These are phyloP conservation scores for Pulveroboletus sp. DNA, from an alignment of 768 basidiomycete species.

Conservation along the genomic window DNA sequence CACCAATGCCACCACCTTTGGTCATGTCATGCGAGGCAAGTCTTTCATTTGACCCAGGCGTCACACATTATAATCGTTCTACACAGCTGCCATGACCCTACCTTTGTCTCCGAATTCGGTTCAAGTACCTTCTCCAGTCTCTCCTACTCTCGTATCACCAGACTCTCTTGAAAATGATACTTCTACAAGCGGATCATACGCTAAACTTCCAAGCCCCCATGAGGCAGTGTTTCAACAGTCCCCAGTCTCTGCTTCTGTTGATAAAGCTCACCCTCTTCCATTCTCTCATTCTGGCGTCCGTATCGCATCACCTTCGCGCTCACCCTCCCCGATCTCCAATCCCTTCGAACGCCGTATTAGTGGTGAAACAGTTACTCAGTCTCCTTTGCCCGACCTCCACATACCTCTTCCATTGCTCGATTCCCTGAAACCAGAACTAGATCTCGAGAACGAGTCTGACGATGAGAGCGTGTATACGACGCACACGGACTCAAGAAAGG, in stretches of 20 bases:
- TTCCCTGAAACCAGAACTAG: conserved; percentile 37
- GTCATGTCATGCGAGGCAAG: conserved; percentile 30
- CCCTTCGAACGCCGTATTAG: conserved; percentile 87
- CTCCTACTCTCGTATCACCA: conserved; percentile 27
- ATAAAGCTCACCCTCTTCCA: conserved; percentile 15
- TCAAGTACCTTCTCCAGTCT: conserved; percentile 31
- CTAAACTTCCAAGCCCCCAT: conserved; percentile 19
- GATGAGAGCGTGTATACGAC: conserved; percentile 34
- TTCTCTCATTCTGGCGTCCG: conserved; percentile 22
- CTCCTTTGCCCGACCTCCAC: conserved; percentile 18
- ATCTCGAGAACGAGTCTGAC: conserved; percentile 26
- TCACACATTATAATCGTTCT: conserved; percentile 7
- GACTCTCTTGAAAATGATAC: conserved; percentile 11
- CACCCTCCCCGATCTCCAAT: conserved; percentile 68
- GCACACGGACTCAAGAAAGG: conserved; percentile 24
- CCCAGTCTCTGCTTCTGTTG: conserved; percentile 3
- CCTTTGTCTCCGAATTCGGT: conserved; percentile 33
- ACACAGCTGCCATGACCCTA: conserved; percentile 28
- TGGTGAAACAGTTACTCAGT: conserved; percentile 45
- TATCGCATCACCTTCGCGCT: conserved; percentile 28
- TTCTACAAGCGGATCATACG: conserved; percentile 14
- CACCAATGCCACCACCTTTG: conserved; percentile 35
- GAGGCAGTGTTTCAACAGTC: conserved; percentile 9
- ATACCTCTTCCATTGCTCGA: conserved; percentile 55
- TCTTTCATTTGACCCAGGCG: neutral